Conservation (phyloP, 2,329 filamentous ascomycete genomes). For the Microsporum canis region DNA sequence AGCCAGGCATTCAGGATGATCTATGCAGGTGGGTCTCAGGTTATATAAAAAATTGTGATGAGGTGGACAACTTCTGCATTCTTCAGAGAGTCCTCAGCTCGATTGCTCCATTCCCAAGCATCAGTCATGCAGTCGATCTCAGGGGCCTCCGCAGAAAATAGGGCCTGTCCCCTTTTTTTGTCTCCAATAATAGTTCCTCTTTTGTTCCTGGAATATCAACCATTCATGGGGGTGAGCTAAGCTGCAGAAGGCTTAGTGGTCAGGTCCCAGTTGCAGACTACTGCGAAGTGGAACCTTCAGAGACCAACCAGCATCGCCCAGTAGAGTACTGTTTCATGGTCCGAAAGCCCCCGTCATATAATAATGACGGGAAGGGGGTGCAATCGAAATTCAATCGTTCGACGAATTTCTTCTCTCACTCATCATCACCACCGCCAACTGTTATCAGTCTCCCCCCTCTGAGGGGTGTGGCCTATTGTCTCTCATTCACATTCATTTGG, state of each 20-base stretch:
- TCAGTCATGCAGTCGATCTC: background rate
- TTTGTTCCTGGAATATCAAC: background rate
- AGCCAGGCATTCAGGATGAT: background rate
- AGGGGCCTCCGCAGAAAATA: background rate
- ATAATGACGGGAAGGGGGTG: background rate
- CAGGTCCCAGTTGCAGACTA: background rate
- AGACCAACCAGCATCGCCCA: background rate
- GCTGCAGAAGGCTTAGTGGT: background rate
- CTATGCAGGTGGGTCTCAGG: background rate
- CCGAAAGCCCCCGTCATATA: background rate
- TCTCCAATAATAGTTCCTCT: background rate
- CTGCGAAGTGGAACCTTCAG: background rate
- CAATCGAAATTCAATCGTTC: background rate
- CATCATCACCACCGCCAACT: background rate
- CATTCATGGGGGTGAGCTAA: background rate
- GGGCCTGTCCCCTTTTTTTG: background rate
- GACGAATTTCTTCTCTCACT: background rate
- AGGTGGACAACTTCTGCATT: background rate
- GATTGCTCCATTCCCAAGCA: background rate
- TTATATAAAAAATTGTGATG: background rate
- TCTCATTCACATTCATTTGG: background rate
- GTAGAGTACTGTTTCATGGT: background rate
- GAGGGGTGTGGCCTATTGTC: constrained; percentile 2
- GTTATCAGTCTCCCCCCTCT: background rate
- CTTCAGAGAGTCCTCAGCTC: background rate